Evolutionary conservation across 306 rosid genomes (phyloP).

Genomic region (Rosa persica): DNA sequence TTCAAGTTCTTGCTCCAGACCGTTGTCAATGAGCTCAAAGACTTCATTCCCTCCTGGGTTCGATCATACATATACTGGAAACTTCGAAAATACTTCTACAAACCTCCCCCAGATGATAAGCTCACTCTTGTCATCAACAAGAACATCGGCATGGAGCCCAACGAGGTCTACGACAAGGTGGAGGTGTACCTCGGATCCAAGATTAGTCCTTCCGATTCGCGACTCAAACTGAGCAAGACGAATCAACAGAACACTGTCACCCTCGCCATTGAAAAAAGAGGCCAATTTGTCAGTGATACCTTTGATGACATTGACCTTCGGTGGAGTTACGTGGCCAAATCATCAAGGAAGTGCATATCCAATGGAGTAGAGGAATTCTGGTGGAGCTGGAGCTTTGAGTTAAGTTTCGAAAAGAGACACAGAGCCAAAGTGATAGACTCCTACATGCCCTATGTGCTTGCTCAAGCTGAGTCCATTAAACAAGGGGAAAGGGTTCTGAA

Average conservation of each 20-base stretch:
- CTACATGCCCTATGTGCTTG: conserved; percentile 32
- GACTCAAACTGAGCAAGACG: conserved; percentile 20
- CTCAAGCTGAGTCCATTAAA: conserved; percentile 20
- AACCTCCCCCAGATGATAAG: not conserved
- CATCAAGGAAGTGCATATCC: not conserved
- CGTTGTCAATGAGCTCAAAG: conserved; percentile 13
- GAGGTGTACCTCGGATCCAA: conserved; percentile 34
- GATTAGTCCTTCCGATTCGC: conserved; percentile 11
- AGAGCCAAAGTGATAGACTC: conserved; percentile 21
- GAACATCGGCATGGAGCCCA: conserved; percentile 13
- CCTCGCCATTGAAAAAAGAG: conserved; percentile 19
- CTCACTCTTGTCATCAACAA: conserved; percentile 37
- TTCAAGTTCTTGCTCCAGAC: not conserved
- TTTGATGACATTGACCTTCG: conserved; percentile 13
- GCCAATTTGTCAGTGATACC: conserved; percentile 16
- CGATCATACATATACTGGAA: not conserved
- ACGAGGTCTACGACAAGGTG: conserved; percentile 41
- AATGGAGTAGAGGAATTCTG: not conserved
- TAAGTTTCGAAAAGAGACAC: conserved; percentile 29
- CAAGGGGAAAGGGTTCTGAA: conserved; percentile 23
- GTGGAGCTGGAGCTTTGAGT: conserved; percentile 23
- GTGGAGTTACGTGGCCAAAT: not conserved
- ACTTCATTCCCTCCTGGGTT: conserved; percentile 25
- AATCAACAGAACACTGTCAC: conserved; percentile 22
- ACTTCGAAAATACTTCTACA: not conserved